Evolutionary conservation across 1,284 basidiomycete species (phyloP).

Genomic region (Amylostereum areolatum): DNA sequence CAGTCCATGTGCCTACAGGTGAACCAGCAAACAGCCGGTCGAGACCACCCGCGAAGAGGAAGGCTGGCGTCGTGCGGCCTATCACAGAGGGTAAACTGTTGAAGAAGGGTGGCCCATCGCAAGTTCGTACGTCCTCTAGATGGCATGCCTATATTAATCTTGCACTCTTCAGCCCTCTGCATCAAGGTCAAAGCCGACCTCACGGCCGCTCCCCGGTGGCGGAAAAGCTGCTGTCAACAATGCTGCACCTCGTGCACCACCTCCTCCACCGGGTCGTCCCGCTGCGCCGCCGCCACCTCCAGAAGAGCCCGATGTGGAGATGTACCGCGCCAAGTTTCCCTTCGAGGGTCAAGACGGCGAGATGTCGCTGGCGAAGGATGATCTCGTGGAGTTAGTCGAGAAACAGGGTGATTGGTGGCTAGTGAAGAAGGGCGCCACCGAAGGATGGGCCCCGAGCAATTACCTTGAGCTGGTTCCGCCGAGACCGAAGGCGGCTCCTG

Average conservation of each 20-base stretch:
- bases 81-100: conserved; percentile 84
- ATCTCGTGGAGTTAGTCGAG: conserved; percentile 87
- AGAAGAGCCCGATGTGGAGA: conserved; percentile 61
- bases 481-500: conserved; percentile 49
- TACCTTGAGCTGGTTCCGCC: conserved; percentile 80
- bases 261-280: conserved; percentile 53
- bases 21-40: conserved; percentile 82
- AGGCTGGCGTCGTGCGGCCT: conserved; percentile 77
- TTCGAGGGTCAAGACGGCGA: conserved; percentile 92
- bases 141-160: neutral
- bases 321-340: conserved; percentile 83
- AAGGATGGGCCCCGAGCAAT: conserved; percentile 96
- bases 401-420: conserved; percentile 99
- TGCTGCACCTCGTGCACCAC: conserved; percentile 26
- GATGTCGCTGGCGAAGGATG: conserved; percentile 86
- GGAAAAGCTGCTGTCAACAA: conserved; percentile 23
- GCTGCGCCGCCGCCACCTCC: conserved; percentile 47
- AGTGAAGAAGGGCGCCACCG: conserved; percentile 76
- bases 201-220: conserved; percentile 51
- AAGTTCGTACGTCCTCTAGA: conserved; percentile 30
- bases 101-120: conserved; percentile 69
- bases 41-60: conserved; percentile 80
- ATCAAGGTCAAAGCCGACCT: conserved; percentile 50
- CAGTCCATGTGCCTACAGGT: conserved; percentile 84
- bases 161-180: conserved; percentile 28